These are phyloP conservation scores for Lepidium aucheri DNA, from an alignment of 345 rosid genomes.

Conservation along the genomic window DNA sequence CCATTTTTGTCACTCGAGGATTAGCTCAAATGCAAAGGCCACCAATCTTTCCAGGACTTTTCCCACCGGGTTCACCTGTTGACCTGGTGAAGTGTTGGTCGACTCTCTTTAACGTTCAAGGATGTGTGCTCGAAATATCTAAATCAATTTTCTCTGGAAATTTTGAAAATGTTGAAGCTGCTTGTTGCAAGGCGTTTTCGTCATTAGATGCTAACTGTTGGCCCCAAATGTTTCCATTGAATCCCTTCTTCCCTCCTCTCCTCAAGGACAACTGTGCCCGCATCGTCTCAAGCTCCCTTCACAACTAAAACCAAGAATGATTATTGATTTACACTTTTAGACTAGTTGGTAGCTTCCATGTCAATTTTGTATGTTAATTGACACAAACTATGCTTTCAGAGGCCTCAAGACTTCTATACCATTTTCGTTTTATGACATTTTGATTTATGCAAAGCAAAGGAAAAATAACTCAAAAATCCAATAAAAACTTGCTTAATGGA, in stretches of 20 bases:
- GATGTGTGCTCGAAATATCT: conserved; percentile 11
- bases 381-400: no score
- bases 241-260: conserved; percentile 3
- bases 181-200: conserved; percentile 5
- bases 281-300: neutral
- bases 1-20: neutral
- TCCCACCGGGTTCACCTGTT: neutral
- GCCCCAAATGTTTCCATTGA: conserved; percentile 14
- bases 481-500: no score
- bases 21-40: neutral
- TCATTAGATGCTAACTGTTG: neutral
- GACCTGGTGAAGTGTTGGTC: conserved; percentile 17
- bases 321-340: neutral
- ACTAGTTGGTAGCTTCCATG: neutral
- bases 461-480: no score
- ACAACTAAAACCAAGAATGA: neutral
- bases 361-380: no score
- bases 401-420: neutral
- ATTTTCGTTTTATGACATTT: neutral
- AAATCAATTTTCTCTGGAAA: conserved; percentile 7
- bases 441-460: neutral
- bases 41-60: neutral
- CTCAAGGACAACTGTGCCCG: neutral
- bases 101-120: conserved; percentile 6
- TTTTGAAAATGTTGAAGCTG: neutral